These are phyloP conservation scores for Didymella exigua DNA, from an alignment of 2,329 filamentous ascomycete genomes.

Conservation along the genomic window DNA sequence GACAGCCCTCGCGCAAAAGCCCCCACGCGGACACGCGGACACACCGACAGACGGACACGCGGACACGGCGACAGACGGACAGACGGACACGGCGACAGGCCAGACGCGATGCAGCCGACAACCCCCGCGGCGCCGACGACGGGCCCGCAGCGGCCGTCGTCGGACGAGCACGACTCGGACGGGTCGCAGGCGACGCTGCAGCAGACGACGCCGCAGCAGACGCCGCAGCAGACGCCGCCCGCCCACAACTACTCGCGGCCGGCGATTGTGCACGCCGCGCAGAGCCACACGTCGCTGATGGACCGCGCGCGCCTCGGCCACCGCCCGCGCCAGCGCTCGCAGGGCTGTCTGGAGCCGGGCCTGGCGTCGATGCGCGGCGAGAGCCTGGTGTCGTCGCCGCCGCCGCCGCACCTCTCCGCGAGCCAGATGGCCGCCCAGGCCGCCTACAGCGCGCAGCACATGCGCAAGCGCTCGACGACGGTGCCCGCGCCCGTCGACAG, in stretches of 20 bases:
- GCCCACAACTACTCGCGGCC: slow-evolving; percentile 48
- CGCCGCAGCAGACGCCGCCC: not conserved
- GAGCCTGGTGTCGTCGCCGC: slow-evolving; percentile 40
- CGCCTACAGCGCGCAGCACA: slow-evolving; percentile 63
- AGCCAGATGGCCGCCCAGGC: slow-evolving; percentile 82
- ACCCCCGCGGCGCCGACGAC: slow-evolving; percentile 45
- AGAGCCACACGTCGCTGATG: slow-evolving; percentile 23
- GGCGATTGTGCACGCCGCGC: slow-evolving; percentile 45
- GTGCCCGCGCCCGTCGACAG: slow-evolving; percentile 62
- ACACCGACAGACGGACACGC: no score
- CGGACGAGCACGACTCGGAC: slow-evolving; percentile 48
- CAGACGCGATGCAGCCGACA: slow-evolving; percentile 36
- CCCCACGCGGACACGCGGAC: no score
- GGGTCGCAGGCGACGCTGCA: slow-evolving; percentile 48
- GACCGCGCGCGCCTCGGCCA: slow-evolving; percentile 50
- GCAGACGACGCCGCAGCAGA: slow-evolving; percentile 33
- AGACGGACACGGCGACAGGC: not conserved
- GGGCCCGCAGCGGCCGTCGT: slow-evolving; percentile 32
- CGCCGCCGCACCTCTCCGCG: slow-evolving; percentile 59
- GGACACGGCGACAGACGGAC: no score
- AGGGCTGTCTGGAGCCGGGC: slow-evolving; percentile 77
- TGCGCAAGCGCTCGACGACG: slow-evolving; percentile 74
- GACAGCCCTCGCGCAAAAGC: slow-evolving; percentile 12
- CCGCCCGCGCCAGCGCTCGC: slow-evolving; percentile 71
- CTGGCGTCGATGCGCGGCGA: slow-evolving; percentile 64